Conservation (phyloP, 176 grass and related monocot species). For the Canna indica region DNA sequence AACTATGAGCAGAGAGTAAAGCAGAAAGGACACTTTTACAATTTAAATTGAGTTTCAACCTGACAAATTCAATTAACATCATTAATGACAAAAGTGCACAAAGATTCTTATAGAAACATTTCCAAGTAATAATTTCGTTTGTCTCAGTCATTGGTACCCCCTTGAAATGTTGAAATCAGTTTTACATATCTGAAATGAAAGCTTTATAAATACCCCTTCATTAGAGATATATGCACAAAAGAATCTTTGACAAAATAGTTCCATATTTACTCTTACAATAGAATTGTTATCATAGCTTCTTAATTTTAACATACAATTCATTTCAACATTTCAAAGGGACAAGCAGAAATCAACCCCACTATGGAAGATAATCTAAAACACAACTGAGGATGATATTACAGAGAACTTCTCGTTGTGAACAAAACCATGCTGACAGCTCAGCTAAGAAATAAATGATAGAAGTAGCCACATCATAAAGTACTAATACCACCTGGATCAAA, state of each 20-base stretch:
- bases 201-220: no score
- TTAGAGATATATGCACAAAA: no score
- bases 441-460: background rate
- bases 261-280: no score
- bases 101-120: background rate
- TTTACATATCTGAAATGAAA: background rate
- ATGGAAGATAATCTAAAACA: no score
- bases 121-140: background rate
- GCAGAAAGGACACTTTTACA: background rate
- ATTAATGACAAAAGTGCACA: background rate
- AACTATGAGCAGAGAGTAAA: background rate
- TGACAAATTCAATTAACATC: background rate
- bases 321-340: no score
- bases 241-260: no score
- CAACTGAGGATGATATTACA: no score
- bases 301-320: no score
- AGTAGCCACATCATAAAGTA: background rate
- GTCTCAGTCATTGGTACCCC: background rate
- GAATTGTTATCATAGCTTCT: no score
- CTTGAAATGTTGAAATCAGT: background rate
- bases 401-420: no score
- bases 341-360: no score
- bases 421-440: background rate
- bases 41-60: background rate
- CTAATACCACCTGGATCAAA: background rate